Evolutionary conservation across 2,329 filamentous ascomycete genomes (phyloP).

Genomic region (Colletotrichum cuscutae): DNA sequence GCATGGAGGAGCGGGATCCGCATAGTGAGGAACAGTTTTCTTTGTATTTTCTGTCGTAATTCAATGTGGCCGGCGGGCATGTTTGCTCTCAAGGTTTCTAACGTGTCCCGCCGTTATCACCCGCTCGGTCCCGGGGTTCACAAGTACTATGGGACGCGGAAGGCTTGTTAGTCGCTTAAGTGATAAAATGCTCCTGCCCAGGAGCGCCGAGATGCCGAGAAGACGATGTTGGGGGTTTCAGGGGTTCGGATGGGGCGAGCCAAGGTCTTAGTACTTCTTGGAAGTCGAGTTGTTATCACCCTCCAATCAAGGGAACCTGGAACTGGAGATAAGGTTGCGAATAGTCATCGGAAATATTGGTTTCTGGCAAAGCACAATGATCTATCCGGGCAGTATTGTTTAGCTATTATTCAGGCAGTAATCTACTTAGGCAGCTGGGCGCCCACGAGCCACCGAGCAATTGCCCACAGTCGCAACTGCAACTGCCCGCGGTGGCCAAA

Average conservation of each 20-base stretch:
- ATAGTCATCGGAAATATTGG: background rate
- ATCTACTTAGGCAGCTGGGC: too few species aligned
- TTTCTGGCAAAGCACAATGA: background rate
- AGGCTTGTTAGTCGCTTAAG: constrained; percentile 14
- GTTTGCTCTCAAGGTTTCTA: background rate
- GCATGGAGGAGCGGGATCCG: background rate
- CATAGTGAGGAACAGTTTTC: background rate
- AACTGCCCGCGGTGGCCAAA: too few species aligned
- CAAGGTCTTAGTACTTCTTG: constrained; percentile 28
- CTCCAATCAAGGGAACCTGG: constrained; percentile 12
- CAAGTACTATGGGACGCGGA: background rate
- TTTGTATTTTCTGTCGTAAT: background rate
- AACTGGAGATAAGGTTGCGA: background rate
- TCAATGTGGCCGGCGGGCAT: background rate
- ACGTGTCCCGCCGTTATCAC: background rate
- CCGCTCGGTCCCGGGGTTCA: background rate
- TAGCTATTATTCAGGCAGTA: too few species aligned
- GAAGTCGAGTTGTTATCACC: constrained; percentile 25
- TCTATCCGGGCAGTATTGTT: background rate
- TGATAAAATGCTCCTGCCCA: background rate
- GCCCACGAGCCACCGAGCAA: too few species aligned
- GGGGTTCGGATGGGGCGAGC: constrained; percentile 1
- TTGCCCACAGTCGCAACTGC: too few species aligned
- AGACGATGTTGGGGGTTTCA: background rate
- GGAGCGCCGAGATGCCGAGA: constrained; percentile 4